Base-by-base conservation (phyloP, 2,329 filamentous ascomycete species). In the Aspergillus uvarum region DNA sequence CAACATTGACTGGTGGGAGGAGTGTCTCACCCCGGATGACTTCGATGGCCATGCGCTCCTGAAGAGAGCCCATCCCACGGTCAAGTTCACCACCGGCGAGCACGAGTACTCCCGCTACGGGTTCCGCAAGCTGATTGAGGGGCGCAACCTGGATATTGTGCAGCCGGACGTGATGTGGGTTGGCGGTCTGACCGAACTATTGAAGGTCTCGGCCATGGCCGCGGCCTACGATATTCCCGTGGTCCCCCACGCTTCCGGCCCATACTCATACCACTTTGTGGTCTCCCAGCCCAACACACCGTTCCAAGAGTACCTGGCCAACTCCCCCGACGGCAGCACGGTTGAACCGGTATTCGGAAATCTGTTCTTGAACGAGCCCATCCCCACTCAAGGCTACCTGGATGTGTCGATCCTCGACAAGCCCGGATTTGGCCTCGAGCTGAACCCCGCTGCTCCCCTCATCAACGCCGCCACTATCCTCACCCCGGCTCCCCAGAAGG, bases 131-230 rank as follows among this genome's bases (percentile, higher is more conserved):
- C 85, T 97, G 48, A 88, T 97, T 64, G 92, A 96, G 78, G 89
- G 89, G 58, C 91, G 92, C 66, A 96, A 96, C 77, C 81, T 97
- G 61, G 93, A 97, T 75, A 96, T 97, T 68, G 87, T 97, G 70
- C 93, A 96, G 79, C 93, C 93, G 14, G 93, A 97, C 72, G 92
- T 97, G 65, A 97, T 97, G 93, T 97, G 93, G 93, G 87, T 96
- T 14, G 93, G 93, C 63, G 93, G 93, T 63, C 77, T 97, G 82
- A 97, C 93, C 0, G 93, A 97, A 78, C 83, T 97, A 59, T 87
- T 97, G 66, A 95, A 92, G 78, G 89, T 97, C 55, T 85, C 92
- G 16, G 89, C 92, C 56, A 89, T 96, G 86, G 93, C 93, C 4
- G 87, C 92, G 4, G 93, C 93, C 22, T 97, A 97, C 77, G 93